Conservation (phyloP, 148 eudicot genomes). For the Rhododendron williamsianum region DNA sequence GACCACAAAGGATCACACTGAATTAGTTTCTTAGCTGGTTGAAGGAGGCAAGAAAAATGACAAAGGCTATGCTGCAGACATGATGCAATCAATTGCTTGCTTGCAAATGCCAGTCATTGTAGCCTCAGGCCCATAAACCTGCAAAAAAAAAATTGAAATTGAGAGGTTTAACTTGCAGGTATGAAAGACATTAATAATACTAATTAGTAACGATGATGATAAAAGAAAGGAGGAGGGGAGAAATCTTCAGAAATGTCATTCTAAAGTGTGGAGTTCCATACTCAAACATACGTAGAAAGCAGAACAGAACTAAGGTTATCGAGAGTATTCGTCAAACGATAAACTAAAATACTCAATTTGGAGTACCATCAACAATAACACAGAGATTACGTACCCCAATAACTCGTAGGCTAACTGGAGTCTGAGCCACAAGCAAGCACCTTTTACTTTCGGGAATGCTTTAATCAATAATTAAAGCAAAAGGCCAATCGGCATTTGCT, state of each 20-base stretch:
- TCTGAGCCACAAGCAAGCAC: no score
- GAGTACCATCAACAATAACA: background rate
- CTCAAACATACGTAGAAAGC: background rate
- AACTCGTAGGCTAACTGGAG: background rate
- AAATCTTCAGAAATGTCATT: background rate
- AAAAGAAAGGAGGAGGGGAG: background rate
- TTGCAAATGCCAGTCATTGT: constrained; percentile 99
- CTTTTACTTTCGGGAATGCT: no score
- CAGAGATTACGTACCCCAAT: background rate
- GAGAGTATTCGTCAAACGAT: background rate
- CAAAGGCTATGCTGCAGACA: constrained; percentile 47
- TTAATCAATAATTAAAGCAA: no score
- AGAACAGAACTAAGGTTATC: background rate
- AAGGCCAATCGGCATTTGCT: no score
- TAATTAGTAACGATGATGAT: background rate
- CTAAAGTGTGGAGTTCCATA: background rate
- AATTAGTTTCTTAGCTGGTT: background rate
- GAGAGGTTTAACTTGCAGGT: background rate
- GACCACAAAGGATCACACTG: background rate
- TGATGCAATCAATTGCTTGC: constrained; percentile 87
- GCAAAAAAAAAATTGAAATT: background rate
- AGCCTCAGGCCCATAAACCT: constrained; percentile 96
- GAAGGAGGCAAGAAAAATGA: background rate
- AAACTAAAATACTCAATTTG: background rate
- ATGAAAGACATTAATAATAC: background rate